Base-by-base conservation (phyloP, 352 stramenopile species). In the Globisporangium nunn region DNA sequence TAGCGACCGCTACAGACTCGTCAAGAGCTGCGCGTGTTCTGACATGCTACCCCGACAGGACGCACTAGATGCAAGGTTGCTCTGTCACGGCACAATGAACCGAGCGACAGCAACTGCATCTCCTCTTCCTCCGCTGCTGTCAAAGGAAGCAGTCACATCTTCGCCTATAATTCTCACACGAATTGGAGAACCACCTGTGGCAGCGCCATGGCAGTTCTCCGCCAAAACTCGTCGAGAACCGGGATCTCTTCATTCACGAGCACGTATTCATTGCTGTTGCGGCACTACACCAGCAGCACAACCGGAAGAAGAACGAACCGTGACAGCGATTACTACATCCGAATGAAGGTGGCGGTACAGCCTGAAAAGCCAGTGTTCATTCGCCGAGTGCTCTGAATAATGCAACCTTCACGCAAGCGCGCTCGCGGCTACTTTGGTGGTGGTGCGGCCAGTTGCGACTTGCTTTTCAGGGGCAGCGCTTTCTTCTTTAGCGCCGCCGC, bases 401-500 rank as follows among this genome's bases (percentile, higher is more conserved):
- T 23, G 23, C 23, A 23, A 23, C 23, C 23, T 23, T 23, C 23
- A 33, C n/a, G 47, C 29, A 17, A 18, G 23, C 28, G 5, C 7
- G 28, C 18, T 12, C 17, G 4, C 1, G 8, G 37, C 48, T 51
- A 64, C 59, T 47, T 46, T 51, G 30, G 29, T 23, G 18, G 50
- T 14, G 10, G 35, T 11, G 53, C 33, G 64, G 53, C 33, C 51
- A 56, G 17, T 60, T 61, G 11, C 62, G 50, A 51, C 45, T 55
- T 59, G 30, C 46, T 55, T 31, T 64, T 64, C 30, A 39, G 11
- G 30, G 46, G 52, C 30, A 46, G 61, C 2, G 47, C 31, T 40
- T 81, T 87, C 54, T 74, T 87, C 56, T 86, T 87, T 15, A 68
- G 31, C 2, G 59, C 59, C 30, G 67, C 48, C 6, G 61, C 66